A percentile compares a stretch with the other conserved stretches of the same genome.
phyloP scores from a whole-genome alignment of 2,329 filamentous ascomycete species.

The Monosporascus cannonballus region DNA sequence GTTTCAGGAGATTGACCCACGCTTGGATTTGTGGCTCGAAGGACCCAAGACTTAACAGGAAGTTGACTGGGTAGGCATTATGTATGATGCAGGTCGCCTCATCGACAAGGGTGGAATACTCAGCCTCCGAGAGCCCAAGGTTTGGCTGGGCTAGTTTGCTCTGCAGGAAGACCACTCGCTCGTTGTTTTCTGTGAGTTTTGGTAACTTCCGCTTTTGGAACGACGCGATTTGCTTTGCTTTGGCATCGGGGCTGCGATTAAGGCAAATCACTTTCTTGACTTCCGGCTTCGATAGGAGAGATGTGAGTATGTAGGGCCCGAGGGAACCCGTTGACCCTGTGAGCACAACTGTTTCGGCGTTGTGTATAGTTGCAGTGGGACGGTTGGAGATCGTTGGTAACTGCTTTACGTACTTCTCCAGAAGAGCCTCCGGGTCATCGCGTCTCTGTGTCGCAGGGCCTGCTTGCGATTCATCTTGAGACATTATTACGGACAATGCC shows the following conservation, averaged over 20 bases:
- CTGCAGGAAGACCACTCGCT: constrained; percentile 15
- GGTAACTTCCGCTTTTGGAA: constrained; percentile 3
- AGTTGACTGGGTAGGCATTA: constrained; percentile 22
- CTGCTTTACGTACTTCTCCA: too few species aligned
- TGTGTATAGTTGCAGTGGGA: too few species aligned
- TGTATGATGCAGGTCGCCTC: constrained; percentile 18
- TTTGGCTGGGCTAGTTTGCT: constrained; percentile 11
- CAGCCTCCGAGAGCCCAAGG: constrained; percentile 9
- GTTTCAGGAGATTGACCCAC: constrained; percentile 12
- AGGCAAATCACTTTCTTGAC: constrained; percentile 10
- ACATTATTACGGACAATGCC: not conserved
- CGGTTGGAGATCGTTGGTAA: too few species aligned
- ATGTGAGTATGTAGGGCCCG: constrained; percentile 11
- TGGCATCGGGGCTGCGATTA: constrained; percentile 9
- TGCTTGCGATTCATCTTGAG: not conserved
- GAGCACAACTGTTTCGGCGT: constrained; percentile 6
- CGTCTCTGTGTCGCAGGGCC: too few species aligned
- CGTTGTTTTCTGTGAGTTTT: not conserved
- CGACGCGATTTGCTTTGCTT: constrained; percentile 6
- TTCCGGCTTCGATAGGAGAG: constrained; percentile 6
- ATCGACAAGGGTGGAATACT: constrained; percentile 9
- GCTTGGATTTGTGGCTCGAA: constrained; percentile 17
- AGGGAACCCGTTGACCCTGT: constrained; percentile 13
- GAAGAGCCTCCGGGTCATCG: too few species aligned
- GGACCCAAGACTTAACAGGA: constrained; percentile 14